These are phyloP conservation scores for Andrographis paniculata DNA, from an alignment of 305 asterid species.

Conservation along the genomic window DNA sequence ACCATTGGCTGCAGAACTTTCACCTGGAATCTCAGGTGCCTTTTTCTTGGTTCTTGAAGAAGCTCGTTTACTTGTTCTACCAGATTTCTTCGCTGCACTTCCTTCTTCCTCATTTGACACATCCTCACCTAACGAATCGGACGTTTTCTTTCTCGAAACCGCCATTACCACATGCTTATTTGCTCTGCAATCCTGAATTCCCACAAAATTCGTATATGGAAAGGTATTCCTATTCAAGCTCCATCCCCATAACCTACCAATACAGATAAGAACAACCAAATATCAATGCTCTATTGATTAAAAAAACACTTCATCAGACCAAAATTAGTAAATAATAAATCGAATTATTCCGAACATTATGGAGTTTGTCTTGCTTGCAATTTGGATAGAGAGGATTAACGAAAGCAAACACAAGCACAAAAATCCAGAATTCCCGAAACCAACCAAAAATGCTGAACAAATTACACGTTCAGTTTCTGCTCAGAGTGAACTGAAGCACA, in stretches of 20 bases:
- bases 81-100: conserved; percentile 36
- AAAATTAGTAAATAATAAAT: conserved; percentile 3
- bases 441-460: conserved; percentile 2
- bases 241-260: conserved; percentile 48
- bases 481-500: too few relatives aligned
- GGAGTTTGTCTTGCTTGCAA: neutral
- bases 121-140: conserved; percentile 35
- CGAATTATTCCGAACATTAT: neutral
- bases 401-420: neutral
- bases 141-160: conserved; percentile 32
- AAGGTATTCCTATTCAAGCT: conserved; percentile 31
- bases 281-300: neutral
- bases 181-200: conserved; percentile 36
- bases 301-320: conserved; percentile 1
- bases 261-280: neutral
- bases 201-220: conserved; percentile 35
- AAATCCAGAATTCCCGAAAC: conserved; percentile 8
- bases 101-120: conserved; percentile 39
- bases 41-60: conserved; percentile 48
- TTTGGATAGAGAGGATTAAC: neutral
- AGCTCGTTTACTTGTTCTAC: conserved; percentile 39
- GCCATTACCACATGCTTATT: conserved; percentile 43
- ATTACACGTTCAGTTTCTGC: too few relatives aligned
- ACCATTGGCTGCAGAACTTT: conserved; percentile 26
- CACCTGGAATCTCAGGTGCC: conserved; percentile 26